Conservation (phyloP, 257 asterid species). For the Rubia yunnanensis region DNA sequence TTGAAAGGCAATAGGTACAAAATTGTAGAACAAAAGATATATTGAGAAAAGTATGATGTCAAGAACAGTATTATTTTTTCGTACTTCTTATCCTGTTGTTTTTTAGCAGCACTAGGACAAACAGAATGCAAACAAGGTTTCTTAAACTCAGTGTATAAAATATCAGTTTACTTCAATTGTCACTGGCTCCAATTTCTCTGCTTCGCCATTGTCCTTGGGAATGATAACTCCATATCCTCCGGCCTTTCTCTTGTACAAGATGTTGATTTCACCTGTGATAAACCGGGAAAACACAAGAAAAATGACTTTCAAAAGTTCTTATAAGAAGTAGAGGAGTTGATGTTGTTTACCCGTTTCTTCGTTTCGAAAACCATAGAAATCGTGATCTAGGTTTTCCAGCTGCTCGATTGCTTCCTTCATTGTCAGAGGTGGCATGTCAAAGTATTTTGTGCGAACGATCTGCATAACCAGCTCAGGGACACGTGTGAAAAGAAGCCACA, state of each 20-base stretch:
- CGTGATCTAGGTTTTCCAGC: slow-evolving; percentile 81
- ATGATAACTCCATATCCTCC: slow-evolving; percentile 87
- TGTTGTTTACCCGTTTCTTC: slow-evolving; percentile 61
- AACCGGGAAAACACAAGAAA: neutral
- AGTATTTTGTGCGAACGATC: slow-evolving; percentile 81
- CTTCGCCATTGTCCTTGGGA: slow-evolving; percentile 52
- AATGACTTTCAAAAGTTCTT: neutral
- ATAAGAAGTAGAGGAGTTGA: neutral
- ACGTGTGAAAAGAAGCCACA: no score
- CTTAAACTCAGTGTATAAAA: slow-evolving; percentile 1
- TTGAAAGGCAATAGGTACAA: neutral
- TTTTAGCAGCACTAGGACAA: neutral
- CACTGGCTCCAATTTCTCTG: slow-evolving; percentile 42
- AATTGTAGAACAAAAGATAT: neutral
- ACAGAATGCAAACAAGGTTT: neutral
- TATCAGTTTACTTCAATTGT: slow-evolving; percentile 20
- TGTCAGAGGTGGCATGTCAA: slow-evolving; percentile 89
- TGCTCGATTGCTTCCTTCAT: slow-evolving; percentile 85
- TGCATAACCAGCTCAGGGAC: slow-evolving; percentile 17
- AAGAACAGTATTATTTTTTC: neutral
- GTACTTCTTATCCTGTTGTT: neutral
- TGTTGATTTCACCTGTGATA: slow-evolving; percentile 70
- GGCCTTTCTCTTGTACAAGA: slow-evolving; percentile 58
- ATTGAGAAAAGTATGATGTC: neutral
- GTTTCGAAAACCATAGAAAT: slow-evolving; percentile 83